These are phyloP conservation scores for Podospora anserina DNA, from an alignment of 495 filamentous ascomycete species.

Conservation along the genomic window DNA sequence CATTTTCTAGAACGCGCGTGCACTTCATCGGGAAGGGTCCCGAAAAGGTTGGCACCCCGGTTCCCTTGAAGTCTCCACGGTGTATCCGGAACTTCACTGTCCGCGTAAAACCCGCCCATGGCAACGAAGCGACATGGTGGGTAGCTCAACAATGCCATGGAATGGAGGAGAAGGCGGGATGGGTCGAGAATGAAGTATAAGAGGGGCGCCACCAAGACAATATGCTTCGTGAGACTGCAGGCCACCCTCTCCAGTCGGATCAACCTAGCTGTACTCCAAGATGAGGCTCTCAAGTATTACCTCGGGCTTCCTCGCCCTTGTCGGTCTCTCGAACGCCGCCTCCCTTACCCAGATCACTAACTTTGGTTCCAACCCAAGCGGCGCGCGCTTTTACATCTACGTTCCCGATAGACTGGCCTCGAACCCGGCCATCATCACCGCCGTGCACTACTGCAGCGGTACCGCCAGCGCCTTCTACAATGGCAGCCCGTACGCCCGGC, in stretches of 20 bases:
- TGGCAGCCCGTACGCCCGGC: slow-evolving; percentile 45
- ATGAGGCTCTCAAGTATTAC: slow-evolving; percentile 32
- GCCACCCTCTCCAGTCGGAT: not conserved
- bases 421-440: slow-evolving; percentile 48
- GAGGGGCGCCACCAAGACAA: not conserved
- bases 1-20: not conserved
- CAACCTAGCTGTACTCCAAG: slow-evolving; percentile 3
- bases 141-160: not conserved
- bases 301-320: slow-evolving; percentile 31
- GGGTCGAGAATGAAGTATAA: not conserved
- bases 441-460: slow-evolving; percentile 55
- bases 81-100: slow-evolving; percentile 23
- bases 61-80: slow-evolving; percentile 11
- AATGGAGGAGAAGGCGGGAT: not conserved
- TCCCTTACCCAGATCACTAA: slow-evolving; percentile 35
- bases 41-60: slow-evolving; percentile 11
- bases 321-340: slow-evolving; percentile 22
- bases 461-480: slow-evolving; percentile 50
- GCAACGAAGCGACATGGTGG: not conserved
- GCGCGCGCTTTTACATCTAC: slow-evolving; percentile 40
- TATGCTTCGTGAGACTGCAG: not conserved
- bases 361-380: slow-evolving; percentile 41
- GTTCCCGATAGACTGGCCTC: slow-evolving; percentile 36
- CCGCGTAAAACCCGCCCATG: slow-evolving; percentile 10
- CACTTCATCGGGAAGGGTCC: slow-evolving; percentile 8